Base-by-base conservation (phyloP, 805 yeast species). In the Sugiyamaella smithiae region DNA sequence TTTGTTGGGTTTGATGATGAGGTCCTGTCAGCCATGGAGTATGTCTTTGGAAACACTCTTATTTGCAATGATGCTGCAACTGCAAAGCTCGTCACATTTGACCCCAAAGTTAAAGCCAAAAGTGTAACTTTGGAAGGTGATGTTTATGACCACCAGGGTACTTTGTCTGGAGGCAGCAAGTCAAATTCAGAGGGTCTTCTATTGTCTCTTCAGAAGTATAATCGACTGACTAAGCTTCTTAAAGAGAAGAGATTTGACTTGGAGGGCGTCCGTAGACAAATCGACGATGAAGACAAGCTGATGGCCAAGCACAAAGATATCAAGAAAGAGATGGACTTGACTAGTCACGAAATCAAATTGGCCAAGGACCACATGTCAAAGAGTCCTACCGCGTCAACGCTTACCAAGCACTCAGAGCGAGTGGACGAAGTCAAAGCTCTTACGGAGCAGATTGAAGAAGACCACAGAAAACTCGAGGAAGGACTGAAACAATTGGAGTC, bases 51-150 rank as follows among this genome's bases (percentile, higher is more conserved):
- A 12, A 73, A 80, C 19, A 86, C 95, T n/a, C 77, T 95, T 38
- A 77, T 93, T 19, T 93, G 99, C 68, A 70, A 80, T 16, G 95
- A 89, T 66, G 86, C 96, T 0, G 84, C 85, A 12, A 82, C 95
- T 0, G 98, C 99, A 0, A 85, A 90, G 57, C 73, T 75, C 42
- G 85, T 93, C n/a, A 88, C 97, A 0, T 88, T 89, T 64, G 82
- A 90, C 63, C 93, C 91, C 0, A 76, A 80, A 47, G 81, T 91
- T 12, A 75, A 88, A 54, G 75, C 90, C 0, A 81, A 89, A 59
- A 83, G 95, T 25, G 88, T 95, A 12, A 93, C 99, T 0, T 65
- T 86, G 28, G 90, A 89, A 46, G 99, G 99, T 45, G 99, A 93
- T 65, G 77, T 84, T 8, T 93, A 90, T 67, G 99, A 93, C 63